Evolutionary conservation across 2,329 filamentous ascomycete species (phyloP), one percentile per base, ranked within the genome.

Genomic region (Mollisia scopiformis): DNA sequence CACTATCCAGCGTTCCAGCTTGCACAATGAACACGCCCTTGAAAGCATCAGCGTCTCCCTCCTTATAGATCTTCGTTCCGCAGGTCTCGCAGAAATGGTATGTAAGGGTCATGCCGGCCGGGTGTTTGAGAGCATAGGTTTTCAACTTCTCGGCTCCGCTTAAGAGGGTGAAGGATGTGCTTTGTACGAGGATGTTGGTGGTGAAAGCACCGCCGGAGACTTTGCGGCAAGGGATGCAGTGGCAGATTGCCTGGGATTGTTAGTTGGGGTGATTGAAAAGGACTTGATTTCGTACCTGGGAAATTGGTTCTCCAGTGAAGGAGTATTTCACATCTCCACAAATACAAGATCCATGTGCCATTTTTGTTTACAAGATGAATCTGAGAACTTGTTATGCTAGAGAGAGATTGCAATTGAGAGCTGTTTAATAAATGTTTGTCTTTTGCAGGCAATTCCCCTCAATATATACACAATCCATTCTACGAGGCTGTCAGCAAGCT

Each of bases 151-250:
- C 31, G 8, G 30, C 37, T 13, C 59, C 59, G 16, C 27, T 31
- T 2, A 39, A 28, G 27, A 65, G 14, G 28, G 43, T 58, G 52
- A 65, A 54, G 6, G 19, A 30, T 10, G 28, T 7, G 16, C 10
- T 21, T 13, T 61, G 61, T n/a, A 65, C 7, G 33, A 63, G 14
- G 43, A 63, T 19, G 49, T 63, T 61, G 13, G 58, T 59, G 3
- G 63, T 59, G 55, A 35, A 58, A 8, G 61, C 33, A 8, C 51
- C 39, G 28, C 63, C 63, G 33, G 54, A 56, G 19, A 63, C 27
- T 50, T 63, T 65, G 37, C 56, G 63, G 49, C 63, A 65, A 21
- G 61, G 54, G 14, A 59, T 37, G 35, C 63, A 65, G 49, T 65
- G 61, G 49, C 63, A 65, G 47, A 61, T 33, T 23, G 57, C 61